Evolutionary conservation across 116 monocot species (phyloP).

Genomic region (Papilionanthe hybrid): DNA sequence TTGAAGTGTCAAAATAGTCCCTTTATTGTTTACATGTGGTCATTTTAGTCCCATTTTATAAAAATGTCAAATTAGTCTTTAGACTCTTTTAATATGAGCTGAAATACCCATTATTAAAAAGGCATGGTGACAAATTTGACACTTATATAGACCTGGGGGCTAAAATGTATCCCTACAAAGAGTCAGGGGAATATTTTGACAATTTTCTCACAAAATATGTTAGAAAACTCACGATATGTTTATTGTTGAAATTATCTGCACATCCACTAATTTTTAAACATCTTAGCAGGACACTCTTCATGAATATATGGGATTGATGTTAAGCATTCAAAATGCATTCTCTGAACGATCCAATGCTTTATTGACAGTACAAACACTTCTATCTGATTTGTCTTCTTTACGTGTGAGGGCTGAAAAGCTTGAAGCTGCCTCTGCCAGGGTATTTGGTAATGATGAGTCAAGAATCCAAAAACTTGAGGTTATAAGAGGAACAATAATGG

Average conservation of each 20-base stretch:
- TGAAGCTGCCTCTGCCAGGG: constrained; percentile 74
- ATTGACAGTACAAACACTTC: constrained; percentile 80
- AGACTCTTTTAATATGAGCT: too few relatives aligned
- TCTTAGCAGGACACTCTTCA: constrained; percentile 73
- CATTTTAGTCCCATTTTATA: too few relatives aligned
- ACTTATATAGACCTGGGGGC: too few relatives aligned
- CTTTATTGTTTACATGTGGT: too few relatives aligned
- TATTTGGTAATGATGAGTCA: constrained; percentile 77
- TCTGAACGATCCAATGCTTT: constrained; percentile 78
- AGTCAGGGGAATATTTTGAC: too few relatives aligned
- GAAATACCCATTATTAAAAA: too few relatives aligned
- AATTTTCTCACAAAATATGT: not conserved
- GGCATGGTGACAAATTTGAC: too few relatives aligned
- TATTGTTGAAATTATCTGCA: not conserved
- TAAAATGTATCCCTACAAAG: too few relatives aligned
- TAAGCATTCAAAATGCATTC: constrained; percentile 81
- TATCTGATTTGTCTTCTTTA: constrained; percentile 72
- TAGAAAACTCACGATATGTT: not conserved
- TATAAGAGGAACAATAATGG: constrained; percentile 63
- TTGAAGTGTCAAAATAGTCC: too few relatives aligned
- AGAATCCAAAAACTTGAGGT: constrained; percentile 72
- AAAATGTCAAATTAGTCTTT: too few relatives aligned
- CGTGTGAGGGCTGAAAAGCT: constrained; percentile 65
- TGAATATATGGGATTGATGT: constrained; percentile 88
- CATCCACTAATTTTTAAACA: not conserved